Base-by-base conservation (phyloP, 768 basidiomycete species). In the Suillus subluteus region DNA sequence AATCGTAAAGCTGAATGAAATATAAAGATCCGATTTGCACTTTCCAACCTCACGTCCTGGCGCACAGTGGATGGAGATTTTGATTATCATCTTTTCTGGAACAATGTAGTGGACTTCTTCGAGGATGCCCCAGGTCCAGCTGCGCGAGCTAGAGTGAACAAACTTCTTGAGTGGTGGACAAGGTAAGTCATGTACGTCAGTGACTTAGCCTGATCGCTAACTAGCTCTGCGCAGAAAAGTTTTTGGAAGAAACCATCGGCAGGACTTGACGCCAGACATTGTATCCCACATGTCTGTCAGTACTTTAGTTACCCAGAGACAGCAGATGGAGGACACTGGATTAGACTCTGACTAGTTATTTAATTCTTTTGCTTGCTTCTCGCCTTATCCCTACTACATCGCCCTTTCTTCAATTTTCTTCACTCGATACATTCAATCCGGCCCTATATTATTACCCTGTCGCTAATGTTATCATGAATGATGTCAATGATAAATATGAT, bases 51-150 rank as follows among this genome's bases (percentile, higher is more conserved):
- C 52, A 62, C 26, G 0, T 63, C 61, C 13, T 72, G 72, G 69
- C 2, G 21, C 16, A 9, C 63, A 2, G 26, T 37, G 7, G 65
- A 70, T 6, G 64, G 62, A 9, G 58, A 65, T 15, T 70, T 70
- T 9, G 32, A 70, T 21, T 65, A 66, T 26, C 13, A 69, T 1
- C 4, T n/a, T 6, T 70, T 72, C 32, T 72, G 71, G 21, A 26
- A 67, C 37, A 67, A 64, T 12, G 65, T 73, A 2, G 50, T 70
- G 7, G 48, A 71, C 21, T 68, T 62, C 43, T 73, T 73, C 43
- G 70, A 73, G 21, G 21, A 46, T 11, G 8, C 44, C 21, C 18
- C 7, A 62, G 21, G 26, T 35, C 61, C 66, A 1, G 16, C 11
- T 9, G 44, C 65, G 9, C 55, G 26, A 32, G 37, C 30, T 7